phyloP scores from a whole-genome alignment of 768 basidiomycete genomes.

The Cytidiella melzeri region DNA sequence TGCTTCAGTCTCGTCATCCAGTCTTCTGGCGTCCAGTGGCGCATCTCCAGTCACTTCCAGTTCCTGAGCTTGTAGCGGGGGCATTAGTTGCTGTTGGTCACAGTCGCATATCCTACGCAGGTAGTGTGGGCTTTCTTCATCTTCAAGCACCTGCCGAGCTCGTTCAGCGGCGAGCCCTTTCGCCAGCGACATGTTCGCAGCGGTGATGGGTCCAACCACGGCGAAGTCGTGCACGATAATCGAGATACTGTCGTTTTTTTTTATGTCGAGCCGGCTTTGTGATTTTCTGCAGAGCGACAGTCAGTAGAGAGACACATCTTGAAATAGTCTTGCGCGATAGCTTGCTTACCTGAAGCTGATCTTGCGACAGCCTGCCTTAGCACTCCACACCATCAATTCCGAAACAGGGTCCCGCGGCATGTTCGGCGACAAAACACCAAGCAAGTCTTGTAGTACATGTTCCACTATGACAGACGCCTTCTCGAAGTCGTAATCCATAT shows the following conservation, averaged over 20 bases:
- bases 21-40: slow-evolving; percentile 17
- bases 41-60: neutral
- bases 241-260: slow-evolving; percentile 45
- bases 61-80: neutral
- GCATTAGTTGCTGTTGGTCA: slow-evolving; percentile 4
- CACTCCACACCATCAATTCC: slow-evolving; percentile 63
- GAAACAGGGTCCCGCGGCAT: slow-evolving; percentile 68
- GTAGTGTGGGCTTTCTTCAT: slow-evolving; percentile 37
- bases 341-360: slow-evolving; percentile 43
- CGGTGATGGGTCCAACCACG: slow-evolving; percentile 57
- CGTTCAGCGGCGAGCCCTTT: slow-evolving; percentile 64
- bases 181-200: slow-evolving; percentile 51
- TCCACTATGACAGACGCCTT: slow-evolving; percentile 55
- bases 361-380: slow-evolving; percentile 47
- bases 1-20: slow-evolving; percentile 41
- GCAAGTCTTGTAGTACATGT: slow-evolving; percentile 58
- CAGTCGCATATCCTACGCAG: slow-evolving; percentile 42
- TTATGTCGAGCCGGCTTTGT: slow-evolving; percentile 36
- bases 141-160: slow-evolving; percentile 47
- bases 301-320: neutral
- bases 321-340: no score
- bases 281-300: slow-evolving; percentile 29
- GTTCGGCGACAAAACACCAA: slow-evolving; percentile 52
- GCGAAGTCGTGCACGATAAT: slow-evolving; percentile 53
- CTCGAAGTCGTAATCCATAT: slow-evolving; percentile 71